These are phyloP conservation scores for Litsea cubeba DNA, from an alignment of 164 flowering plant species.

Conservation along the genomic window DNA sequence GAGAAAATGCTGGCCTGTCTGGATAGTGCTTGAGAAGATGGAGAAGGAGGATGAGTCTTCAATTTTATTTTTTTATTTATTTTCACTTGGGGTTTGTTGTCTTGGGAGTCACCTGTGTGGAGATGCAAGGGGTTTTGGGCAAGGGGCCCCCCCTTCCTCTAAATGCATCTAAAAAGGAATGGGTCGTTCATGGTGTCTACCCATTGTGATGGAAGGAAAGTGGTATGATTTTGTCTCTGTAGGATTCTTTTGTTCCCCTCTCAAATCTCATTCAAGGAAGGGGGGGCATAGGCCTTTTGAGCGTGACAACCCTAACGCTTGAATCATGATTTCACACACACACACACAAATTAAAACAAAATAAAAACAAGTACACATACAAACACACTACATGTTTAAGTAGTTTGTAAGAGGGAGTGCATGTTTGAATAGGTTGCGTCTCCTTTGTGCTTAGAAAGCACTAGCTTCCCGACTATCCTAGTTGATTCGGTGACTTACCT, in stretches of 20 bases:
- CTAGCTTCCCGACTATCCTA: too few relatives aligned
- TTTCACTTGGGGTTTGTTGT: not conserved
- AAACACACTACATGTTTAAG: too few relatives aligned
- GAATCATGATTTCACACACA: slow-evolving; percentile 14
- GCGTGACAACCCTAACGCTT: slow-evolving; percentile 11
- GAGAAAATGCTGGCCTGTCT: slow-evolving; percentile 35
- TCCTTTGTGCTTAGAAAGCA: too few relatives aligned
- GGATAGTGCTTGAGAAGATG: slow-evolving; percentile 32
- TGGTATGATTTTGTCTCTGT: slow-evolving; percentile 42
- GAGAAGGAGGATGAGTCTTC: slow-evolving; percentile 8
- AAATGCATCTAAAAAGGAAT: slow-evolving; percentile 38
- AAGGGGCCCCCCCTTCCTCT: slow-evolving; percentile 6
- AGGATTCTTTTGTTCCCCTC: slow-evolving; percentile 32
- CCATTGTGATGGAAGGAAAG: slow-evolving; percentile 27
- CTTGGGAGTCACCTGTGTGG: slow-evolving; percentile 6
- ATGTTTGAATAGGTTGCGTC: too few relatives aligned
- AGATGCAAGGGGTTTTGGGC: slow-evolving; percentile 18
- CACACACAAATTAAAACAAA: not conserved
- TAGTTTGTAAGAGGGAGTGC: too few relatives aligned
- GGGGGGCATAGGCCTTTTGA: slow-evolving; percentile 2
- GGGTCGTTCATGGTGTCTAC: slow-evolving; percentile 36
- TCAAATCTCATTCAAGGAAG: slow-evolving; percentile 8
- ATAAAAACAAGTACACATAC: not conserved
- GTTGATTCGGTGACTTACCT: too few relatives aligned
- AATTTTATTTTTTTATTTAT: not conserved